Evolutionary conservation across 116 monocot genomes (phyloP), one percentile per base, ranked within the genome.

Genomic region (Zostera marina): DNA sequence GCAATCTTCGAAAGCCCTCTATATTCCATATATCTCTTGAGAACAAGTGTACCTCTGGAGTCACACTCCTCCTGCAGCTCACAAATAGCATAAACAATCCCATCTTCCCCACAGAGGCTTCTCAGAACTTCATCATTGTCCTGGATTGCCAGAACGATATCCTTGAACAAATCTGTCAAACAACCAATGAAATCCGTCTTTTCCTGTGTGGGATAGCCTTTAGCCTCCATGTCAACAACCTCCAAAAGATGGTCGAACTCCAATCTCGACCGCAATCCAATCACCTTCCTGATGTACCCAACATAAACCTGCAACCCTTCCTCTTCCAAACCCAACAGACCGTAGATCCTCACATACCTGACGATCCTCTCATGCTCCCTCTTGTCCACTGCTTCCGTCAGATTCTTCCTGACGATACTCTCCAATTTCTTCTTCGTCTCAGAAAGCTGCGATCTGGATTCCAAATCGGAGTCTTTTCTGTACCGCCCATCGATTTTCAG

Each of bases 41-140:
- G 57, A 38, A 90, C 76, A 61, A 81, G 76, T 3, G 80, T 78
- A n/a, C 98, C 98, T 20, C 89, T 66, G 44, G 85, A 80, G 41
- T 96, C 89, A 42, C 96, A 96, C 57, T 89, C 96, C 60, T 96
- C 96, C 58, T 98, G 98, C 56, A 98, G 72, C 66, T 82, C 89
- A 44, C 74, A 85, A 44, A 98, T 83, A 5, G 83, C 82, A 44
- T 80, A 89, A 4, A 84, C 89, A 21, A 98, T 78, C 22, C 83
- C 98, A 47, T 90, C 83, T 55, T 98, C 90, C 20, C 81, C 98
- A 16, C 85, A 85, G 32, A 98, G 73, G 39, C 80, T 68, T 39
- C 80, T 73, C 42, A 98, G 72, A n/a, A 86, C 68, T 52, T 71
- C 80, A 32, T 98, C 80, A 19, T 98, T 98, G 61, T 96, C 85